Evolutionary conservation across 2,329 filamentous ascomycete genomes (phyloP).

Genomic region (Xylaria sp.): DNA sequence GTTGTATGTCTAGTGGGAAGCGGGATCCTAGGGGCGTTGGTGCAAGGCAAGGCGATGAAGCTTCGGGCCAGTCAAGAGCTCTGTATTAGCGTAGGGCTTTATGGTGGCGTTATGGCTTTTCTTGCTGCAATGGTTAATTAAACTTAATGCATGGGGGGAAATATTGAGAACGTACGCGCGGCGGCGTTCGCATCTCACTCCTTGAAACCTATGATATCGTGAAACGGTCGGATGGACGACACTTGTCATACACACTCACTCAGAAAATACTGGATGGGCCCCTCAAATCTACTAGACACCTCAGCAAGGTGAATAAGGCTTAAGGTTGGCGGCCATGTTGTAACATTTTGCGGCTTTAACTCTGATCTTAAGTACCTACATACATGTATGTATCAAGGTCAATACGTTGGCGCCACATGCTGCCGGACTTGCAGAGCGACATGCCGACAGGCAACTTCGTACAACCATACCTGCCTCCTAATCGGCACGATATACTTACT

Average conservation of each 20-base stretch:
- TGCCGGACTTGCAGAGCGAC: background rate
- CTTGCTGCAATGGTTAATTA: conserved; percentile 44
- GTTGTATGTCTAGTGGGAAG: conserved; percentile 65
- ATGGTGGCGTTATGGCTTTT: conserved; percentile 53
- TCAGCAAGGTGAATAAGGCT: too few relatives aligned
- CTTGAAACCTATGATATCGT: background rate
- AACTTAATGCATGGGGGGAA: background rate
- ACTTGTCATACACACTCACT: background rate
- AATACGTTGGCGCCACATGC: background rate
- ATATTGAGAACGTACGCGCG: too few relatives aligned
- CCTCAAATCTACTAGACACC: too few relatives aligned
- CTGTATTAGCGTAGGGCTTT: conserved; percentile 49
- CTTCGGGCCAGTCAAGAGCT: conserved; percentile 40
- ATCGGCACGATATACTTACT: too few relatives aligned
- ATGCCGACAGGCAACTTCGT: background rate
- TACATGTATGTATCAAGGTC: background rate
- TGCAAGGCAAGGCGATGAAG: conserved; percentile 43
- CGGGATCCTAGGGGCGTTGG: conserved; percentile 52
- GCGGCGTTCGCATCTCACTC: background rate
- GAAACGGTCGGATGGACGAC: background rate
- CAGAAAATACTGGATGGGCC: too few relatives aligned
- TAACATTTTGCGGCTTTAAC: too few relatives aligned
- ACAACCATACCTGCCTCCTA: background rate
- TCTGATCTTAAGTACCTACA: too few relatives aligned
- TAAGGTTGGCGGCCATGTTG: too few relatives aligned